phyloP scores from a whole-genome alignment of 208 protist genomes.

The Leptomonas seymouri region DNA sequence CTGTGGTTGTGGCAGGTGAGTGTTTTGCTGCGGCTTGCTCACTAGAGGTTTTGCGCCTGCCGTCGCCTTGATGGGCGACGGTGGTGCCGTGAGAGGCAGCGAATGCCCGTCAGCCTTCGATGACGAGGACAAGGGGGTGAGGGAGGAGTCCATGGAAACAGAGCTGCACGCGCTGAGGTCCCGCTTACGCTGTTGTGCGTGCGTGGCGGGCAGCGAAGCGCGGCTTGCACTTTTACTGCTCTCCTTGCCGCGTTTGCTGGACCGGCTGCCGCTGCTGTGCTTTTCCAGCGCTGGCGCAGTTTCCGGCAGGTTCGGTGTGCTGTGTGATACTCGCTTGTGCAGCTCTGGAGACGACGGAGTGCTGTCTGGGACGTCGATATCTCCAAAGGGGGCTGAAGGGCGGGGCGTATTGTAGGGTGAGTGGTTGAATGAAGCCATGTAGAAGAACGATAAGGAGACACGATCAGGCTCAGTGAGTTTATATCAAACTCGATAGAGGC shows the following conservation, averaged over 20 bases:
- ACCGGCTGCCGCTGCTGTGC: background rate
- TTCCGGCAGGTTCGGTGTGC: background rate
- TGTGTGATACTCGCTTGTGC: constrained; percentile 4
- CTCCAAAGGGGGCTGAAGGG: background rate
- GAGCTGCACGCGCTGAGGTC: constrained; percentile 5
- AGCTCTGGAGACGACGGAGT: too few species aligned
- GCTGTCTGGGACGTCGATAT: too few species aligned
- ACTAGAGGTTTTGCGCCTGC: background rate
- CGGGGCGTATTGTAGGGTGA: constrained; percentile 12
- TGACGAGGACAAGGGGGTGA: background rate
- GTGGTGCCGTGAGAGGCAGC: background rate
- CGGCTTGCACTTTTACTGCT: background rate
- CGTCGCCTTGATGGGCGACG: background rate
- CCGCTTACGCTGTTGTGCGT: constrained; percentile 1
- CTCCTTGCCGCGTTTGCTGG: background rate
- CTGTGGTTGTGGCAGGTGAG: background rate
- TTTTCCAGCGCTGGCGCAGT: background rate
- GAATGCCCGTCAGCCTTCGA: background rate
- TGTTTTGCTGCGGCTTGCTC: background rate
- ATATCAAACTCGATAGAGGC: too few species aligned
- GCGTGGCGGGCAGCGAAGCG: background rate
- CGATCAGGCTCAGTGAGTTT: background rate
- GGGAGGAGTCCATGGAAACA: background rate
- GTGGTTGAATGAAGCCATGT: constrained; percentile 5
- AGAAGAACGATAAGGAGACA: background rate